Base-by-base conservation (phyloP, 2,329 filamentous ascomycete species). In the Penicillium thymicola region DNA sequence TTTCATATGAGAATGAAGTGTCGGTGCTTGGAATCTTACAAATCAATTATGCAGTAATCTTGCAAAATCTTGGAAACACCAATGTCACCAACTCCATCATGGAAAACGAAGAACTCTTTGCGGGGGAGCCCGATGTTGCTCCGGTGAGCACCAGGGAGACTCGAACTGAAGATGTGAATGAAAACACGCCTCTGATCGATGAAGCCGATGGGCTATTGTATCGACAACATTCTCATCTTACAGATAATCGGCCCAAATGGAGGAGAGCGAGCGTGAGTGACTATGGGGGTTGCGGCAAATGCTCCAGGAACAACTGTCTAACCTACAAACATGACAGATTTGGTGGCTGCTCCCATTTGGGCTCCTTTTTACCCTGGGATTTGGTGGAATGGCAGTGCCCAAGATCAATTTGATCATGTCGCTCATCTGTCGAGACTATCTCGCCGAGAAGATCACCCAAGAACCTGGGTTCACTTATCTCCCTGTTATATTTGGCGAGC, bases 361-460 rank as follows among this genome's bases (percentile, higher is more conserved):
- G 73, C 81, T 89, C 54, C 75, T 96, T 43, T 93, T 91, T 70
- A 90, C 91, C 0, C 78, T 95, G 52, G 92, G 92, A 0, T 93
- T 94, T 72, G 94, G 93, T 32, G 91, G 90, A 55, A 84, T 90
- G 7, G 79, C 94, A 8, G 90, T 97, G 9, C 92, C 93, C 10
- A 94, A 89, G 72, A 81, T 96, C 60, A 96, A 96, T 68, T 77
- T 97, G 75, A 90, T 96, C 60, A 81, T 96, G 59, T 83, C 87
- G 56, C 81, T 99, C 28, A 85, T 97, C 51, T 99, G 94, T 73
- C 84, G 86, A 60, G 82, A 89, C 59, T 95, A 96, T 73, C 88
- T 94, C 63, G 82, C 86, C 25, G 88, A 95, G 65, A 78, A 83
- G 70, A 79, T 83, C 8, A 70, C 80, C 4, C 63, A 74, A 9